Evolutionary conservation across 805 yeast species (phyloP), one percentile per base, ranked within the genome.

Genomic region (Candida oleophila): DNA sequence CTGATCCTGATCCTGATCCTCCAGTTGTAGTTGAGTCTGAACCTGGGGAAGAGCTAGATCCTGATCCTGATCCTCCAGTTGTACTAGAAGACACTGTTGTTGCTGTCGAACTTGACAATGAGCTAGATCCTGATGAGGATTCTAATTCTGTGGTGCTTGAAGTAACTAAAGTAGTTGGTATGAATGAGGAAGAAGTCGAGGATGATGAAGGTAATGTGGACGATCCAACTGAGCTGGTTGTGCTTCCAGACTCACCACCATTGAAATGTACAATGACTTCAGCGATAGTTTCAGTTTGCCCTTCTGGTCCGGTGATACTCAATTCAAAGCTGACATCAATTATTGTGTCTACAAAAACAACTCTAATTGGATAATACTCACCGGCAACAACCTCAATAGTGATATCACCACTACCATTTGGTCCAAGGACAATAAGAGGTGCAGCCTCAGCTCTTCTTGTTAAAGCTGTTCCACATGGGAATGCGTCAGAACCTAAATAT

Each of bases 291-390:
- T 33, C 36, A 15, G 36, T 33, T 36, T 36, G 20, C 5, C 42
- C 42, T 11, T 38, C 45, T 15, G 56, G 56, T 15, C 46, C 21
- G 9, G 47, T 42, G 4, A 51, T 33, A 7, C 36, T 35, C n/a
- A 51, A 46, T 18, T 38, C 21, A 8, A 52, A 46, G 38, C 11
- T 30, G 4, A 46, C 54, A 11, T 11, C 20, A 8, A 33, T 20
- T 19, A 30, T 41, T 19, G 48, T 43, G 39, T 55, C 55, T 8
- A 48, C 45, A 33, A 46, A 57, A 2, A 53, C 55, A 21, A 57
- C 34, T 40, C 48, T 54, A 12, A 57, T 37, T 15, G 61, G 58
- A 21, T 54, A 54, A 32, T 53, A 49, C 15, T 39, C 43, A 22
- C 52, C 55, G 4, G 51, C 54, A 3, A 16, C 38, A 16, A 54